Conservation (phyloP, 2,329 filamentous ascomycete genomes). For the Penicillium sp. region DNA sequence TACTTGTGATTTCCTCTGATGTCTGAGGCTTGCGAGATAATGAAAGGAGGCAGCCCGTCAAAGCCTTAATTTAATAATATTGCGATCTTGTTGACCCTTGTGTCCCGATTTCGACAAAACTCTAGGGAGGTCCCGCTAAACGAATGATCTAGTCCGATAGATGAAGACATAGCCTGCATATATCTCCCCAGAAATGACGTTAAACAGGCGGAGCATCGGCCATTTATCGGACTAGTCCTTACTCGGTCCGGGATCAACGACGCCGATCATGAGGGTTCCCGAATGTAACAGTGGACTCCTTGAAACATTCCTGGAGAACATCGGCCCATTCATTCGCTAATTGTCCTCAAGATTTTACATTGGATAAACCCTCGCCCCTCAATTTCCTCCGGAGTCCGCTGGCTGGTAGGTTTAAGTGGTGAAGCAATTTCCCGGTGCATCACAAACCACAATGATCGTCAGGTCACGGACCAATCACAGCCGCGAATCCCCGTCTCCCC, state of each 20-base stretch:
- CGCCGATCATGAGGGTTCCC: slow-evolving; percentile 2
- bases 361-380: neutral
- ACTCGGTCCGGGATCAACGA: slow-evolving; percentile 8
- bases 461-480: neutral
- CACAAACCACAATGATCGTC: neutral
- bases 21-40: no score
- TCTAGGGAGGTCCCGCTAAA: no score
- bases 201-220: neutral
- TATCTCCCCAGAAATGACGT: no score
- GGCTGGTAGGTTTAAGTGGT: neutral
- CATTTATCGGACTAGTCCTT: slow-evolving; percentile 6
- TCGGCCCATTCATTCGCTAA: neutral
- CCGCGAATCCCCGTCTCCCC: neutral
- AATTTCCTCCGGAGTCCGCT: neutral
- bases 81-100: no score
- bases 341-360: neutral
- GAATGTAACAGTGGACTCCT: neutral
- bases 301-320: neutral
- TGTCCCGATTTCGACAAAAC: no score
- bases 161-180: no score
- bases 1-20: no score
- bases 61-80: no score
- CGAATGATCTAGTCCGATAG: no score
- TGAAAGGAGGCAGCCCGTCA: no score
- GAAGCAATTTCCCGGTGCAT: neutral